Evolutionary conservation across 805 yeast species (phyloP), one percentile per base, ranked within the genome.

Genomic region (Torulaspora gathmanii): DNA sequence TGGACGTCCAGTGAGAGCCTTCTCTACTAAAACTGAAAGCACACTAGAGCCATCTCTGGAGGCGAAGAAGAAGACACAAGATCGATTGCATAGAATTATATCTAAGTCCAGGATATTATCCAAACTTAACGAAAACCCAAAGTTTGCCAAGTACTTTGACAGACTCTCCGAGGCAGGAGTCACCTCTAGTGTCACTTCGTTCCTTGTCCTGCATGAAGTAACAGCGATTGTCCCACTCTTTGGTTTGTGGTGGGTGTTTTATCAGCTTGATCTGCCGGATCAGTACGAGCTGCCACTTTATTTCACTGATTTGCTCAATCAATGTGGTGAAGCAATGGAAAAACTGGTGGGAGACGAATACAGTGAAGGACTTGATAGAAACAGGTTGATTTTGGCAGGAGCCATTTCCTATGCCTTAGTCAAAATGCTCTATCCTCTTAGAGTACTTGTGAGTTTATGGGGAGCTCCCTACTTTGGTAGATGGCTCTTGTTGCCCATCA

Each of bases 331-430:
- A 30, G 74, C 77, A 37, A 79, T 83, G 28, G 83, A 80, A 48
- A 70, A 69, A 40, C 63, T 80, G 20, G 70, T 78, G 52, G 70
- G 72, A 43, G 57, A 63, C 29, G 57, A 60, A 27, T 67, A 62
- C 51, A 49, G 54, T 41, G 55, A 46, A 15, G 49, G 47, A 5
- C 45, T 52, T 22, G 80, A 78, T 28, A 78, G 80, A 50, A 70
- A 82, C 37, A 69, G 70, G 40, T 59, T 82, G 22, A 66, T 86
- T 5, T 60, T 80, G 52, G 86, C 84, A 51, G 95, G 95, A 8
- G 89, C 90, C 0, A 73, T 83, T 20, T 80, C 95, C 0, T 86
- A 80, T 55, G 83, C 82, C 4, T 65, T 82, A 3, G 87, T 84
- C 10, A 86, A 86, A 55, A 55, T 71, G 9, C 45, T 68, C 9